Conservation (phyloP, 1,284 basidiomycete species). For the Apiotrichum gracile region DNA sequence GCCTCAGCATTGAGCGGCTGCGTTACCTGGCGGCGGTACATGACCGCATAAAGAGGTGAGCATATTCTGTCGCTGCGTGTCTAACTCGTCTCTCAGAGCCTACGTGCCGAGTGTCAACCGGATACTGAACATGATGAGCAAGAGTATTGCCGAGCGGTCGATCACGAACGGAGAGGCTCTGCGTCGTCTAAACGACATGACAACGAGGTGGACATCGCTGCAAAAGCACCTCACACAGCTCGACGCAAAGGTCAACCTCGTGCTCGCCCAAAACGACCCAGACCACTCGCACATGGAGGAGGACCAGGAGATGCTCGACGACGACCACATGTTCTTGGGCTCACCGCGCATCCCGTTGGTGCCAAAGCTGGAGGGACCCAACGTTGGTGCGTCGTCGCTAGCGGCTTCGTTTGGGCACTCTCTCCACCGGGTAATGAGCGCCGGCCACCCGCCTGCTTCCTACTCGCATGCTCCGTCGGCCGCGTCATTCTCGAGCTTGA, state of each 20-base stretch:
- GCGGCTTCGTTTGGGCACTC: background rate
- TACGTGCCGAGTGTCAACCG: conserved; percentile 89
- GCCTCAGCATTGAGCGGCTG: conserved; percentile 24
- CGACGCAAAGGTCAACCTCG: conserved; percentile 24
- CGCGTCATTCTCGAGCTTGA: background rate
- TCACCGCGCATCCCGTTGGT: background rate
- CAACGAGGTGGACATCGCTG: conserved; percentile 21
- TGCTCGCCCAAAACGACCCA: conserved; percentile 22
- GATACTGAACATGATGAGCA: conserved; percentile 87
- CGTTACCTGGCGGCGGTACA: conserved; percentile 24
- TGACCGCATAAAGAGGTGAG: conserved; percentile 27
- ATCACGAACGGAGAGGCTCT: conserved; percentile 93
- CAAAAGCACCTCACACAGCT: conserved; percentile 30
- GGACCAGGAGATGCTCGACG: conserved; percentile 23
- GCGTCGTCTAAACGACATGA: conserved; percentile 52
- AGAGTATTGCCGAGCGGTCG: conserved; percentile 78
- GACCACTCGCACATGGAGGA: conserved; percentile 7
- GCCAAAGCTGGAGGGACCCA: background rate
- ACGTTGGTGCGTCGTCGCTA: background rate
- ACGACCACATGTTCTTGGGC: conserved; percentile 4
- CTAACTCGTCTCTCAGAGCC: no score
- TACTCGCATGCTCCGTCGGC: background rate
- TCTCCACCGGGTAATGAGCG: conserved; percentile 7
- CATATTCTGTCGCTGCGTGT: no score
- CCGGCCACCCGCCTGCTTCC: background rate